Conservation (phyloP, 2,329 filamentous ascomycete genomes). For the Trichoderma pleuroti region DNA sequence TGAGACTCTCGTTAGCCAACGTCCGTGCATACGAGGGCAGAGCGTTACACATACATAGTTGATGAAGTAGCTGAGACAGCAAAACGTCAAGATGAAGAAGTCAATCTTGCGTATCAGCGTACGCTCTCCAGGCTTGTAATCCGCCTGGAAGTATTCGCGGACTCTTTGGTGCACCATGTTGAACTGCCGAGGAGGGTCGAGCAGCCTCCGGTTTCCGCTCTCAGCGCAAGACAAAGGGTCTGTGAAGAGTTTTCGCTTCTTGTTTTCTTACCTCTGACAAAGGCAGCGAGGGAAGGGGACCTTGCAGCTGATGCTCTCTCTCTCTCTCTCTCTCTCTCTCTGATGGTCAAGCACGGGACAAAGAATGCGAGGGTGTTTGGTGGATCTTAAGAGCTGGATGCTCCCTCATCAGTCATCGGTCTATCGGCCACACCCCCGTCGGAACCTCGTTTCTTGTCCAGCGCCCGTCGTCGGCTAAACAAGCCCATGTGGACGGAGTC, state of each 20-base stretch:
- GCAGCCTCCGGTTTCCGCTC: background rate
- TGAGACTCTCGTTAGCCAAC: background rate
- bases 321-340: background rate
- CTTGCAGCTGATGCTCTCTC: background rate
- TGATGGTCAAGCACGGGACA: background rate
- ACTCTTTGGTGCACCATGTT: slow-evolving; percentile 21
- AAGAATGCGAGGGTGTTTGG: background rate
- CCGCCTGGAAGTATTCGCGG: slow-evolving; percentile 34
- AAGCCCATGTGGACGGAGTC: background rate
- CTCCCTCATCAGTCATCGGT: background rate
- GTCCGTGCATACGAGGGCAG: too few species aligned
- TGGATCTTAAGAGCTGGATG: slow-evolving; percentile 10
- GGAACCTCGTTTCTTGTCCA: background rate
- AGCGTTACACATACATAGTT: slow-evolving; percentile 44
- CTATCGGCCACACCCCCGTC: background rate
- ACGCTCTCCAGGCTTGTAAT: slow-evolving; percentile 38
- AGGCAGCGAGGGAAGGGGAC: background rate
- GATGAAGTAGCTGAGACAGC: slow-evolving; percentile 55
- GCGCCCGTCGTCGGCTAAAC: background rate
- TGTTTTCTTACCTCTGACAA: background rate
- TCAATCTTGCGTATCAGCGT: slow-evolving; percentile 56
- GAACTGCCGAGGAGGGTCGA: background rate
- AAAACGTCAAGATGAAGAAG: slow-evolving; percentile 63
- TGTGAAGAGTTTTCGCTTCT: background rate
- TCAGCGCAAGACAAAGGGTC: background rate